phyloP scores from a whole-genome alignment of 106 monocot genomes.

The Acorus calamus region DNA sequence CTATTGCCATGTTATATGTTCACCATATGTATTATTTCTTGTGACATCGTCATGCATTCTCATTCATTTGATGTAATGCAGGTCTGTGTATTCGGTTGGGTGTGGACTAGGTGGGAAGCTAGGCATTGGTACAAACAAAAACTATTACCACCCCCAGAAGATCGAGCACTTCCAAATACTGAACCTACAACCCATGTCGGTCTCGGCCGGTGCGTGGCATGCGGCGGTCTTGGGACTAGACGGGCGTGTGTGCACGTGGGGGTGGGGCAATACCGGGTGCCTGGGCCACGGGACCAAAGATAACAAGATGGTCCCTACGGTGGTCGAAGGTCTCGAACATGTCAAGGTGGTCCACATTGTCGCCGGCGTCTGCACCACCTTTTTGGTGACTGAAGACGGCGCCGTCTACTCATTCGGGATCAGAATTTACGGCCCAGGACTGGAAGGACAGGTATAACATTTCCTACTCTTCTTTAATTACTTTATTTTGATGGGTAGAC shows the following conservation, averaged over 20 bases:
- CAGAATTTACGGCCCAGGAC: no score
- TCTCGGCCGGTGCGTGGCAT: slow-evolving; percentile 97
- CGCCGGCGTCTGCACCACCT: slow-evolving; percentile 90
- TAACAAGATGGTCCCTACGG: slow-evolving; percentile 67
- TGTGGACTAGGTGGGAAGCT: slow-evolving; percentile 97
- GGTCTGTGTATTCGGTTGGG: slow-evolving; percentile 97
- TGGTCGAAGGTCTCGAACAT: slow-evolving; percentile 58
- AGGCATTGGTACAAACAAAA: slow-evolving; percentile 77
- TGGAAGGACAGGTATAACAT: no score
- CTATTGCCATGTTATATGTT: no score
- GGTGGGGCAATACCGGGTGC: slow-evolving; percentile 94
- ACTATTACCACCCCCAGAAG: slow-evolving; percentile 70
- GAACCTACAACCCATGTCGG: slow-evolving; percentile 71
- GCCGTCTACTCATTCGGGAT: slow-evolving; percentile 98
- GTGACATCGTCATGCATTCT: no score
- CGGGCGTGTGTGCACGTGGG: slow-evolving; percentile 96
- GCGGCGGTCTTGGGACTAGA: slow-evolving; percentile 89
- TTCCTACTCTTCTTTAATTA: no score
- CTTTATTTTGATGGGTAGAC: no score
- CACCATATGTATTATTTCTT: no score
- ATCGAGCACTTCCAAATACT: slow-evolving; percentile 66
- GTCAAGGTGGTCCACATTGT: slow-evolving; percentile 86
- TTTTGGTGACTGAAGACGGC: slow-evolving; percentile 68
- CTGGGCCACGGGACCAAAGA: slow-evolving; percentile 95
- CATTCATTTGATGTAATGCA: no score